Conservation (phyloP, 805 yeast species). For the Jamesozyma hellenica region DNA sequence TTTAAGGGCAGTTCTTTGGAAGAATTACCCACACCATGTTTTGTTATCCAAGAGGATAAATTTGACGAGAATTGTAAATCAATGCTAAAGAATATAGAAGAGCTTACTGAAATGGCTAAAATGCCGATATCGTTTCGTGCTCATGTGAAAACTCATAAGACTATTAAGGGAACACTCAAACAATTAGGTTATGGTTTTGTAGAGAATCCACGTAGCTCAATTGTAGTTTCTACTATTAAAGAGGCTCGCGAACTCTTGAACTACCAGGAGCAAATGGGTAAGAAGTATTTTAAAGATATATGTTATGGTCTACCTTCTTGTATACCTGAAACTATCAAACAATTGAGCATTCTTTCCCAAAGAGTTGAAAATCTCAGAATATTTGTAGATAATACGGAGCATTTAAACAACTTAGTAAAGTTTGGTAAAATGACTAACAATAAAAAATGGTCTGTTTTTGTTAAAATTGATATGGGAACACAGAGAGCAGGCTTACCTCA, state of each 20-base stretch:
- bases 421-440: conserved; percentile 22
- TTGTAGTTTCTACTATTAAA: conserved; percentile 58
- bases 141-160: conserved; percentile 70
- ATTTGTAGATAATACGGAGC: conserved; percentile 53
- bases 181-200: conserved; percentile 41
- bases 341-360: conserved; percentile 36
- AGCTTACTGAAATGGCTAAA: conserved; percentile 25
- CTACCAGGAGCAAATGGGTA: conserved; percentile 22
- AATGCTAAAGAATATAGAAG: conserved; percentile 39
- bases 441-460: conserved; percentile 48
- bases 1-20: conserved; percentile 30
- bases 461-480: conserved; percentile 66
- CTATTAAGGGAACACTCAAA: conserved; percentile 45
- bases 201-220: conserved; percentile 34
- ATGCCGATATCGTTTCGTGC: conserved; percentile 41
- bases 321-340: conserved; percentile 37
- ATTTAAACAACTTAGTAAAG: conserved; percentile 38
- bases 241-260: conserved; percentile 49
- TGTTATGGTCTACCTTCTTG: conserved; percentile 52
- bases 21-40: conserved; percentile 40
- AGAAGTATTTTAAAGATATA: conserved; percentile 34
- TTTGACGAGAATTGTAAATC: conserved; percentile 36
- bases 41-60: conserved; percentile 32
- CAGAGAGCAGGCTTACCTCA: conserved; percentile 51
- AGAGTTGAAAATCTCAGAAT: conserved; percentile 39